Conservation (phyloP, 257 asterid species). For the Capsicum chinense region DNA sequence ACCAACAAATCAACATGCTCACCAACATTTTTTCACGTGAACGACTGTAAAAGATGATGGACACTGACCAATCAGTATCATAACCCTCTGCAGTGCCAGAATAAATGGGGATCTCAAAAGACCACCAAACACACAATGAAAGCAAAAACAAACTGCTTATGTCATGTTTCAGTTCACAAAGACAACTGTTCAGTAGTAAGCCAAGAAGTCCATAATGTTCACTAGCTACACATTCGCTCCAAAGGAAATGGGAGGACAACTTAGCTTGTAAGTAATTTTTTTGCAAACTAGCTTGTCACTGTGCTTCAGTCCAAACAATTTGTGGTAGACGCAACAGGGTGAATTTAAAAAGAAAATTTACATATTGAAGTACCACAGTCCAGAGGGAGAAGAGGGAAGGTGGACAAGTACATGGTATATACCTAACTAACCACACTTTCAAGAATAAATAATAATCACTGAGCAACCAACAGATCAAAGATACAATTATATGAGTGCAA, state of each 20-base stretch:
- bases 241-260: background rate
- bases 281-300: background rate
- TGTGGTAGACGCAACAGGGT: background rate
- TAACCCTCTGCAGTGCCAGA: conserved; percentile 3
- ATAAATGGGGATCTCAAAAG: background rate
- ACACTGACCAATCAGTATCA: background rate
- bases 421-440: background rate
- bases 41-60: background rate
- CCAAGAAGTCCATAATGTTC: conserved; percentile 16
- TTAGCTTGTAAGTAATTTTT: background rate
- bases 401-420: background rate
- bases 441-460: conserved; percentile 21
- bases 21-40: background rate
- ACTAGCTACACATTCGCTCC: background rate
- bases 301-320: background rate
- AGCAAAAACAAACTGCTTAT: background rate
- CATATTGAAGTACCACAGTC: background rate
- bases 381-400: background rate
- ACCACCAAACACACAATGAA: conserved; percentile 23
- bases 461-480: conserved; percentile 3
- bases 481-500: background rate
- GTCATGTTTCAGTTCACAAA: conserved; percentile 15
- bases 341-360: background rate
- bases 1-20: background rate
- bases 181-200: background rate